Evolutionary conservation across 371 early-diverging fungal genomes (phyloP), one percentile per base, ranked within the genome.

Genomic region (Mucor lusitanicus): DNA sequence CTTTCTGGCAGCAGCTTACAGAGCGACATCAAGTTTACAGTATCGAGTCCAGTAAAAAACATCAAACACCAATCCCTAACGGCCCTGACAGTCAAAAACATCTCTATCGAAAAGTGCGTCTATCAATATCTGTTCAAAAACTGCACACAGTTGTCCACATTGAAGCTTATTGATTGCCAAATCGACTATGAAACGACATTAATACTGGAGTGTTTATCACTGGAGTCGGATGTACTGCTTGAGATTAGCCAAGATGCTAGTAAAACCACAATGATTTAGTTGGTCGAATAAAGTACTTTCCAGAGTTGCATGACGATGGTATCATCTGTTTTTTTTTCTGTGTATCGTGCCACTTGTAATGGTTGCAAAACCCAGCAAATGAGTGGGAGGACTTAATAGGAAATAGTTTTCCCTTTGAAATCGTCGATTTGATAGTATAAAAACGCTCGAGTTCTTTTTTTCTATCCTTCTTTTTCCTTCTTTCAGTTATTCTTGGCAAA

Each of bases 71-170:
- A 13, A 28, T 55, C 32, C 6, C 28, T 55, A 6, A 27, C 6
- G n/a, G 12, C 2, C 6, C n/a, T 55, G 12, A 32, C 55, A 0
- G 32, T 30, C 19, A 28, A 32, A 2, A n/a, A n/a, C 8, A 15
- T 42, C 6, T 44, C 44, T 8, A 46, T 64, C 5, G 42, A 64
- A 25, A 44, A 58, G 13, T 48, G 42, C 13, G 19, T 64, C 4
- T 64, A 44, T 21, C 65, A 44, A 7, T 58, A 35, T 35, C 17
- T 64, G 23, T 64, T 64, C 46, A 42, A 48, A 9, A 17, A 42
- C 15, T 64, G 65, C 25, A 19, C 48, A 11, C 13, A 40, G n/a
- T 4, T 64, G 15, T 15, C 15, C 3, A 58, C 15, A 32, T 12
- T 64, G 35, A 30, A 23, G 17, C n/a, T 64, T 5, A 6, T 9